A percentile compares a stretch with the other conserved stretches of the same genome.
These are phyloP conservation scores for Nematocida sp. DNA, from an alignment of 371 early-diverging fungal species.

Conservation along the genomic window DNA sequence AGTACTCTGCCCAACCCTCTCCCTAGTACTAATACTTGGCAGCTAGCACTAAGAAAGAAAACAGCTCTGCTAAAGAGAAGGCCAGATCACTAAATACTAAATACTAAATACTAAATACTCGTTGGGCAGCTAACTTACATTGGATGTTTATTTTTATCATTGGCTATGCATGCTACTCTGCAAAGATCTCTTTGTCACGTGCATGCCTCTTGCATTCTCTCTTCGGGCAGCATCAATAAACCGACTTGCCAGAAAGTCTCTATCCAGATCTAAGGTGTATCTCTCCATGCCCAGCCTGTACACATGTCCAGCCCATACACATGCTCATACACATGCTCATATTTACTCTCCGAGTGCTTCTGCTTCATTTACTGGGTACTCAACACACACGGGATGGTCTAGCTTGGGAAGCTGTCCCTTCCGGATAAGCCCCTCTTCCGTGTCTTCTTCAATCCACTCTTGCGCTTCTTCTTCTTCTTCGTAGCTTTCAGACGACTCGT, in stretches of 20 bases:
- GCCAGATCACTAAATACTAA: too few species aligned
- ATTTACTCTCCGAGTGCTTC: neutral
- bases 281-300: neutral
- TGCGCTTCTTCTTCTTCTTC: constrained; percentile 34
- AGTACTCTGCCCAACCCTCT: neutral
- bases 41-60: neutral
- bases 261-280: neutral
- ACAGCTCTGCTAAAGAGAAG: too few species aligned
- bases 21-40: neutral
- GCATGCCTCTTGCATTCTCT: neutral
- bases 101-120: too few species aligned
- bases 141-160: too few species aligned
- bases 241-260: neutral
- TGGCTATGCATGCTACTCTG: too few species aligned
- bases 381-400: constrained; percentile 28
- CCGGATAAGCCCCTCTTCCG: constrained; percentile 14
- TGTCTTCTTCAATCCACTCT: constrained; percentile 47
- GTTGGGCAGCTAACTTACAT: too few species aligned
- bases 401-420: constrained; percentile 36
- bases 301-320: neutral
- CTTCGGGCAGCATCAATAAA: neutral
- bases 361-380: neutral
- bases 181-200: too few species aligned
- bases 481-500: constrained; percentile 37
- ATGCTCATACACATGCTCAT: neutral